Percentiles rank a stretch among this genome's conserved stretches.
These are phyloP conservation scores for Cajanus cajan DNA, from an alignment of 306 rosid genomes.

Conservation along the genomic window DNA sequence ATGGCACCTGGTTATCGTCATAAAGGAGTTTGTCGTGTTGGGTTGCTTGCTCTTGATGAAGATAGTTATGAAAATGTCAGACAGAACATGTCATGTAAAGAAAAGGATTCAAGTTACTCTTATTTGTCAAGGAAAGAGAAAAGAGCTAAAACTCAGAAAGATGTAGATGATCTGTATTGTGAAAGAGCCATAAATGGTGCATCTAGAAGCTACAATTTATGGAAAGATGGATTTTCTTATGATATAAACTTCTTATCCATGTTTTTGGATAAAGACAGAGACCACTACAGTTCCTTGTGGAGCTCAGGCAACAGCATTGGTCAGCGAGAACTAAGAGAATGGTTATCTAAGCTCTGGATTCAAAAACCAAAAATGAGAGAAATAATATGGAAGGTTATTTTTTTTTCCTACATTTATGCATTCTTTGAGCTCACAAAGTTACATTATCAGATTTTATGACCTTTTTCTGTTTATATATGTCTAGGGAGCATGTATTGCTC, in stretches of 20 bases:
- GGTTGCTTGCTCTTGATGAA: conserved; percentile 85
- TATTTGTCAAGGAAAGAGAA: conserved; percentile 68
- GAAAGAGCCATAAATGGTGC: conserved; percentile 38
- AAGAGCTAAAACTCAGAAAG: conserved; percentile 56
- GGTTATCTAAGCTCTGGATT: conserved; percentile 89
- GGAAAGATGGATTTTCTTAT: conserved; percentile 79
- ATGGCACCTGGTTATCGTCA: conserved; percentile 98
- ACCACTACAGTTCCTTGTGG: conserved; percentile 86
- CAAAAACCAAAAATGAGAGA: conserved; percentile 76
- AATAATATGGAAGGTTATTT: conserved; percentile 82
- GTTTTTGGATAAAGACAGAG: conserved; percentile 84
- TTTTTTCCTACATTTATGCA: conserved; percentile 13
- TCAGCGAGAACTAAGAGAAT: conserved; percentile 91
- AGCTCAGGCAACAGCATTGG: conserved; percentile 91
- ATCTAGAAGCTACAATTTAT: conserved; percentile 52
- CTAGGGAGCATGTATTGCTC: conserved; percentile 89
- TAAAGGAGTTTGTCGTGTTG: conserved; percentile 97
- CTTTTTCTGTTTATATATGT: conserved; percentile 26
- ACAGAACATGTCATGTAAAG: conserved; percentile 35
- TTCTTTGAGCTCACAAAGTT: conserved; percentile 5
- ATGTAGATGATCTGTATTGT: conserved; percentile 42
- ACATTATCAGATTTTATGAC: conserved; percentile 27
- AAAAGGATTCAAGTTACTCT: conserved; percentile 35
- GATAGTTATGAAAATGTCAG: conserved; percentile 49
- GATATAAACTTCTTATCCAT: conserved; percentile 73